Evolutionary conservation across 2,329 filamentous ascomycete species (phyloP), one percentile per base, ranked within the genome.

Genomic region (Blastomyces silverae): DNA sequence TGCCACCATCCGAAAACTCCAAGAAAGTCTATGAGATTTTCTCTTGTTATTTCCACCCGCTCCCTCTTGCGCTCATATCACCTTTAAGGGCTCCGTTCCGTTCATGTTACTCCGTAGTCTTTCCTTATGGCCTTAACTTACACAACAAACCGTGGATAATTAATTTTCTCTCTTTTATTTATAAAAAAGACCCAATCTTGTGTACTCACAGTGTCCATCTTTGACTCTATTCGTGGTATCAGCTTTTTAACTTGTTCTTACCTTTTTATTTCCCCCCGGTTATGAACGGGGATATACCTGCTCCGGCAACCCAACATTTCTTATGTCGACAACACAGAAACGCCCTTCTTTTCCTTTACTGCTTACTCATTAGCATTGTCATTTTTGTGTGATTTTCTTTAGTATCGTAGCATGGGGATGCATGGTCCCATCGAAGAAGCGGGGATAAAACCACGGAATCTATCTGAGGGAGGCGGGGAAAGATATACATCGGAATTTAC

Each of bases 1-100:
- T 69, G 73, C 77, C 42, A 75, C 77, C 63, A 77, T 83, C 64
- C 68, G 69, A 20, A 75, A 76, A 48, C 66, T 82, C 28, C 76
- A 79, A 69, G 67, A 74, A 64, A 69, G 71, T 37, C 75, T 80
- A 73, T 79, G 67, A 72, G 28, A 17, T 31, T 22, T 4, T 13
- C 28, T 20, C n/a, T 59, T 31, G 39, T 59, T 22, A 28, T 25
- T 13, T 7, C 34, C 55, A 13, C 39, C n/a, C 7, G 5, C 39
- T 4, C 25, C 22, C 10, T 53, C 25, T 53, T 31, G 6, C 20
- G 2, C 46, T 8, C 44, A 17, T 31, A 31, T 31, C 25, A 31
- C 50, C 5, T 31, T 53, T 31, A 15, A 53, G 7, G 25, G 11
- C 50, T 28, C 50, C 50, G 25, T 53, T 28, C 25, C 25, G 4